Percentiles rank a stretch among this genome's conserved stretches.
Conservation (phyloP, 768 basidiomycete species). For the Mrakia gelida region DNA sequence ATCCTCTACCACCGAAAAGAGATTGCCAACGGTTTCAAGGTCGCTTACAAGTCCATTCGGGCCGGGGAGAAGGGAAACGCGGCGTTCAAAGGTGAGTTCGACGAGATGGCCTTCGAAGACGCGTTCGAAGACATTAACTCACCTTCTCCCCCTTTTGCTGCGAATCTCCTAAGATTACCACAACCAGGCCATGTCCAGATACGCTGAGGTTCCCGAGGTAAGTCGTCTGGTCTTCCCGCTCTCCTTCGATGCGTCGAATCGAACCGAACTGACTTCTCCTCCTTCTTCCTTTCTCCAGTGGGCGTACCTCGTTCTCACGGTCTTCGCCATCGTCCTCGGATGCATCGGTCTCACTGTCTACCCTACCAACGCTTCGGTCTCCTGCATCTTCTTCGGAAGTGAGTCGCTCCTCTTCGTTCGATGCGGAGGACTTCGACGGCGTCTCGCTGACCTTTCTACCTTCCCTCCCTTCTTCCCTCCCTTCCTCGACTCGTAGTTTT, state of each 20-base stretch:
- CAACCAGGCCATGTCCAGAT: constrained; percentile 28
- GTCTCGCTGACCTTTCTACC: neutral
- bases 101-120: neutral
- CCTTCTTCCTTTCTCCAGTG: no score
- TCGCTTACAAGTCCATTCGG: constrained; percentile 30
- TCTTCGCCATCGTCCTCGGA: neutral
- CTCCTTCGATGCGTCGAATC: constrained; percentile 9
- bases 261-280: neutral
- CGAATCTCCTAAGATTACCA: constrained; percentile 30
- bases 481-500: neutral
- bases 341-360: no score
- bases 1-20: constrained; percentile 59
- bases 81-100: neutral
- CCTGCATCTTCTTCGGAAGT: no score
- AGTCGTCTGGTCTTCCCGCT: constrained; percentile 2
- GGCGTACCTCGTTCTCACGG: no score
- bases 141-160: neutral
- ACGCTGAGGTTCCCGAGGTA: constrained; percentile 29
- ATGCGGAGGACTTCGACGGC: no score
- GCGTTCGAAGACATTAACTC: neutral
- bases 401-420: constrained; percentile 19
- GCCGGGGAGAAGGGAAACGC: constrained; percentile 21
- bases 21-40: constrained; percentile 50
- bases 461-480: no score
- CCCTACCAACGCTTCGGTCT: no score